Conservation (phyloP, 371 early-diverging fungal species). For the Zychaea mexicana region DNA sequence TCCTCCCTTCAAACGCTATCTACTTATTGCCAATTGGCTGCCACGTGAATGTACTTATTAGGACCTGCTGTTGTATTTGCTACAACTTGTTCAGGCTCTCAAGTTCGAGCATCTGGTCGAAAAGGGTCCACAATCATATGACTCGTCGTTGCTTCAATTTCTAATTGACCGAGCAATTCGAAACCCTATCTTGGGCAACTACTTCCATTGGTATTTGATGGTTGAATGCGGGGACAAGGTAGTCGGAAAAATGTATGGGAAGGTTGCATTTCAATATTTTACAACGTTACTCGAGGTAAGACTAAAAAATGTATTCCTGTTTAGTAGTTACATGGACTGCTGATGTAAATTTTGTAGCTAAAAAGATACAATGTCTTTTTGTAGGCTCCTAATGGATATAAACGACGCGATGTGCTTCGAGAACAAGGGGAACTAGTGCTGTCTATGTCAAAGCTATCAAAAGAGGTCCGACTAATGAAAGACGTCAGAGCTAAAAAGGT, state of each 20-base stretch:
- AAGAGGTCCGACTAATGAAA: constrained; percentile 71
- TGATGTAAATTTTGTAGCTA: background rate
- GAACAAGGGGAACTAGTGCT: constrained; percentile 87
- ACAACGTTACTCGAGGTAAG: constrained; percentile 65
- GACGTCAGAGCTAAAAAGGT: constrained; percentile 87
- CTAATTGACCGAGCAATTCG: constrained; percentile 81
- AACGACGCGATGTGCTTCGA: constrained; percentile 72
- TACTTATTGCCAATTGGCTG: background rate
- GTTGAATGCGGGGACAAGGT: constrained; percentile 79
- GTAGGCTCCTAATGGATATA: constrained; percentile 63
- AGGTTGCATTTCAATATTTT: constrained; percentile 81
- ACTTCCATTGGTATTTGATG: constrained; percentile 95
- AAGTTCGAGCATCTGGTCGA: constrained; percentile 80
- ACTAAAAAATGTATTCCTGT: too few relatives aligned
- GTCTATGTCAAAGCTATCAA: constrained; percentile 70
- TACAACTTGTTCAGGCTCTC: constrained; percentile 97
- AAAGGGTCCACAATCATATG: constrained; percentile 41
- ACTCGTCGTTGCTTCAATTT: constrained; percentile 85
- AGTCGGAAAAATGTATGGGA: constrained; percentile 84
- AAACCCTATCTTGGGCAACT: constrained; percentile 86
- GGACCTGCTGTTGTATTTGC: constrained; percentile 87
- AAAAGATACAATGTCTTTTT: background rate
- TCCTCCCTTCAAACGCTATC: background rate
- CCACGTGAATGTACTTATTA: constrained; percentile 21
- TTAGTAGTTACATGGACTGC: background rate